Evolutionary conservation across 2,329 filamentous ascomycete genomes (phyloP).

Genomic region (Scorias spongiosa): DNA sequence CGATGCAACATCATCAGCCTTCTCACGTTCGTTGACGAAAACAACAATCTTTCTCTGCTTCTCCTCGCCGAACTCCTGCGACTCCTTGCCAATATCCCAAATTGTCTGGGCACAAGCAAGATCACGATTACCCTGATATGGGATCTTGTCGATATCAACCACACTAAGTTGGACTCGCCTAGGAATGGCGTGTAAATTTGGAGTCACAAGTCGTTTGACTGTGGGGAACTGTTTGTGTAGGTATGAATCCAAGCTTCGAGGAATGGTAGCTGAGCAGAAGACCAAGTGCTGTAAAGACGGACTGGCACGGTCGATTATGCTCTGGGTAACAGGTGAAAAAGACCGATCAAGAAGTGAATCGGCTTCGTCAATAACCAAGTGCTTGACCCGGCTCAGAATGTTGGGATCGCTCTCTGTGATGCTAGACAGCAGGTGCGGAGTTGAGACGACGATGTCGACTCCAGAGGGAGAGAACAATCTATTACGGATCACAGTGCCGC

Average conservation of each 20-base stretch:
- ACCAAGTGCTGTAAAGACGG: conserved; percentile 77
- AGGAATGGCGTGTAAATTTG: conserved; percentile 90
- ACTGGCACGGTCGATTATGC: conserved; percentile 65
- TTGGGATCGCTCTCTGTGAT: conserved; percentile 85
- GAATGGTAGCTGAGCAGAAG: conserved; percentile 92
- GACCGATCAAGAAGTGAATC: conserved; percentile 91
- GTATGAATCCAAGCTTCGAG: conserved; percentile 71
- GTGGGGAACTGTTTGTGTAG: conserved; percentile 70
- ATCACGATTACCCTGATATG: conserved; percentile 82
- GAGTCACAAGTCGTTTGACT: conserved; percentile 76
- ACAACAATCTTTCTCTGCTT: conserved; percentile 67
- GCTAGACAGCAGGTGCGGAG: conserved; percentile 75
- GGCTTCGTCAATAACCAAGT: conserved; percentile 86
- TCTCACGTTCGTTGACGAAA: conserved; percentile 92
- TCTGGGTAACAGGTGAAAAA: conserved; percentile 68
- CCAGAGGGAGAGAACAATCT: conserved; percentile 67
- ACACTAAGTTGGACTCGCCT: conserved; percentile 87
- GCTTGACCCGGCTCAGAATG: conserved; percentile 76
- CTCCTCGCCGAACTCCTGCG: conserved; percentile 38
- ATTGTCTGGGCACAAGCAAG: conserved; percentile 91
- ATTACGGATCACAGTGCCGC: conserved; percentile 64
- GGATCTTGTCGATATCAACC: conserved; percentile 80
- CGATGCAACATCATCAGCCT: conserved; percentile 62
- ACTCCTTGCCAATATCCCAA: conserved; percentile 78
- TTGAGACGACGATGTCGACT: conserved; percentile 74